These are phyloP conservation scores for Heliamphora exappendiculata DNA, from an alignment of 148 eudicot genomes.

Conservation along the genomic window DNA sequence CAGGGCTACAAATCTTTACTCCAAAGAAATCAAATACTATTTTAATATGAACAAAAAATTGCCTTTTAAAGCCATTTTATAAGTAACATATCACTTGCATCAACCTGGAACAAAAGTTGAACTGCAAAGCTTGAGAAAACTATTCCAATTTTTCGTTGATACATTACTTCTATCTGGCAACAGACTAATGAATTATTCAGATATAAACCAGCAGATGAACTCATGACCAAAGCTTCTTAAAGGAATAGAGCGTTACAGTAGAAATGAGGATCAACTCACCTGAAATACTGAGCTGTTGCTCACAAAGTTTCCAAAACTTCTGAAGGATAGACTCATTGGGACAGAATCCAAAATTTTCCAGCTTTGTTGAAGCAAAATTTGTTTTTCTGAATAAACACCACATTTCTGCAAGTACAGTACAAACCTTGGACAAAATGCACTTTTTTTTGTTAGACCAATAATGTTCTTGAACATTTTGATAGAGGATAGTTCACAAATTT, in stretches of 20 bases:
- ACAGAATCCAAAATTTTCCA: constrained; percentile 59
- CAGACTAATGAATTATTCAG: background rate
- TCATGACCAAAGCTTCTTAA: background rate
- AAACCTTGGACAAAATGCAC: constrained; percentile 47
- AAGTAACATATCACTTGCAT: background rate
- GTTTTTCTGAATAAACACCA: constrained; percentile 74
- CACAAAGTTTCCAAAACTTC: constrained; percentile 80
- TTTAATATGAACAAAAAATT: background rate
- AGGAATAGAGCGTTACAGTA: background rate
- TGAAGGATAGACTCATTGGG: constrained; percentile 54
- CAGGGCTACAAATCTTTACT: no score
- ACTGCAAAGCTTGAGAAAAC: background rate
- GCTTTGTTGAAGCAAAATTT: constrained; percentile 55
- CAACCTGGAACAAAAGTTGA: background rate
- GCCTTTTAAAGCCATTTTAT: background rate
- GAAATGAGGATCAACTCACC: constrained; percentile 30
- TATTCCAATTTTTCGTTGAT: background rate
- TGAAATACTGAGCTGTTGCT: constrained; percentile 59
- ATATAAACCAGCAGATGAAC: background rate
- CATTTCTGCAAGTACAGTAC: constrained; percentile 61
- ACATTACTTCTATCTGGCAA: background rate
- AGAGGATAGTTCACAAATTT: background rate
- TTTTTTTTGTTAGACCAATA: constrained; percentile 7
- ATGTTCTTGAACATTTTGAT: background rate
- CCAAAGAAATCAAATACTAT: background rate